Base-by-base conservation (phyloP, 768 basidiomycete species). In the Serendipita sp. region DNA sequence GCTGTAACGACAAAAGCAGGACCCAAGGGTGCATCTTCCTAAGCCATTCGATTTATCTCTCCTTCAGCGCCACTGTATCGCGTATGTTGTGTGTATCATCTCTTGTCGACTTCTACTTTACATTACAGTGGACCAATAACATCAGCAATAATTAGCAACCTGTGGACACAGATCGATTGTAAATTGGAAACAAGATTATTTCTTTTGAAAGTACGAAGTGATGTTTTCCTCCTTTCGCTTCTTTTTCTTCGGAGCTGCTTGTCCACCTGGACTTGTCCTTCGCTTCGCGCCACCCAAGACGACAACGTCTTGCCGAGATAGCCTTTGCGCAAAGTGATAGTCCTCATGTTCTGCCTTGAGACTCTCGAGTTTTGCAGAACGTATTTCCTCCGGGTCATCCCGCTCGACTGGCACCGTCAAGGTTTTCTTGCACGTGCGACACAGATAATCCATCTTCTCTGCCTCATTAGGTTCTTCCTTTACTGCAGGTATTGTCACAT, bases 261-360 rank as follows among this genome's bases (percentile, higher is more conserved):
- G 5, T 7, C 54, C 5, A n/a, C 46, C 41, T 63, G 51, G 70
- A 64, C 38, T 65, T 63, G 45, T 68, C 65, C 32, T 48, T 45
- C 64, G 34, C 32, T 53, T 63, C 51, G 46, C 32, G 32, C 65
- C 67, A 47, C 2, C 65, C 67, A 48, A 56, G 44, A 65, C 67
- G 38, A 68, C 70, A 54, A 71, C 72, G 62, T 74, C 65, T 63
- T 78, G 76, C 30, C 79, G 79, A 24, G 85, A 80, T 62, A 97
- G 71, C 64, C 90, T 86, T 69, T 85, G 79, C 1, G 94, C 93
- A 69, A 92, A 84, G 73, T 97, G 94, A 73, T 83, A 96, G 74
- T 96, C 94, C 41, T 83, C 80, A 69, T 97, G 94, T 71, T 96
- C 94, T 44, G 68, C 71, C 64, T 71, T 71, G n/a, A 72, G 67